A percentile compares a stretch with the other conserved stretches of the same genome.
These are phyloP conservation scores for Begonia peltatifolia DNA, from an alignment of 306 rosid genomes.

Conservation along the genomic window DNA sequence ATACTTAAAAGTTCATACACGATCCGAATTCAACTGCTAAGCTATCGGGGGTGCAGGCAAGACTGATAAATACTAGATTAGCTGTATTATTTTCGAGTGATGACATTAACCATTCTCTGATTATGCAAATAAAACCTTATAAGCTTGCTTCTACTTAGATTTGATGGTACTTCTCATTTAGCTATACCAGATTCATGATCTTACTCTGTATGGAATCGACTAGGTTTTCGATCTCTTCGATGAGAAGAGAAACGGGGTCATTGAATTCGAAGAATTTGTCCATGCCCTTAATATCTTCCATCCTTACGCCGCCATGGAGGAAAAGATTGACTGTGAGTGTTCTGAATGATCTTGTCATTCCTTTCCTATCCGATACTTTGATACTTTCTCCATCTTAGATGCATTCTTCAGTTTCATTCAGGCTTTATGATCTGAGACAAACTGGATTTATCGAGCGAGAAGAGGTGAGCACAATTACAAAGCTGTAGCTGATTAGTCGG, in stretches of 20 bases:
- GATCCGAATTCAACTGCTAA: too few species aligned
- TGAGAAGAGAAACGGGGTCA: slow-evolving; percentile 59
- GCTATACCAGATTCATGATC: neutral
- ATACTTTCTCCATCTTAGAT: slow-evolving; percentile 7
- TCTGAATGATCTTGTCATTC: slow-evolving; percentile 7
- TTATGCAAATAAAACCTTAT: too few species aligned
- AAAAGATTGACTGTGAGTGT: slow-evolving; percentile 63
- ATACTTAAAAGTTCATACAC: too few species aligned
- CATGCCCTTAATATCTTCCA: slow-evolving; percentile 62
- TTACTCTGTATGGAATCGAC: neutral
- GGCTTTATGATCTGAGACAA: slow-evolving; percentile 67
- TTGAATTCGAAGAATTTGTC: slow-evolving; percentile 76
- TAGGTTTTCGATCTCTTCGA: slow-evolving; percentile 82
- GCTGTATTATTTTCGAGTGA: too few species aligned
- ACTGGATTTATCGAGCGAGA: slow-evolving; percentile 75
- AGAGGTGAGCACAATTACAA: slow-evolving; percentile 38
- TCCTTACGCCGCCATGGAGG: slow-evolving; percentile 55
- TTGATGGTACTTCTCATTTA: too few species aligned
- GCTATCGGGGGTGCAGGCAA: too few species aligned
- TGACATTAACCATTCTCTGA: too few species aligned
- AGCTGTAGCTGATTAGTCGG: too few species aligned
- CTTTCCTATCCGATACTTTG: slow-evolving; percentile 5
- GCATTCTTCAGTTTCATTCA: slow-evolving; percentile 53
- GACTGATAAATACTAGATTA: too few species aligned
- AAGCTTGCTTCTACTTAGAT: too few species aligned